Evolutionary conservation across 1,284 basidiomycete genomes (phyloP), one percentile per base, ranked within the genome.

Genomic region (Calocybe gambosa): DNA sequence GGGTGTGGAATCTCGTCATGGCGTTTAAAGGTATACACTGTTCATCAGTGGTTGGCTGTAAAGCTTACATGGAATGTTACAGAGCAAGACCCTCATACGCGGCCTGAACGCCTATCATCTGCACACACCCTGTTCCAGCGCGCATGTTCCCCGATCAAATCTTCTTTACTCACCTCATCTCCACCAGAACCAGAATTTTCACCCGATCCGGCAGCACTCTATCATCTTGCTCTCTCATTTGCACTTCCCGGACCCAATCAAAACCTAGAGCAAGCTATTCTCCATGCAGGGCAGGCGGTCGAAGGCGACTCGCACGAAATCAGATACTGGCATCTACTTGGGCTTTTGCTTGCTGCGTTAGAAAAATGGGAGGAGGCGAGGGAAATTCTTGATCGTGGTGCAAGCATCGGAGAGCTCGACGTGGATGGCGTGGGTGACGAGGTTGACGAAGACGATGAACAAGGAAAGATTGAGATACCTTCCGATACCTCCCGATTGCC

Each of bases 321-420:
- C 20, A 77, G 89, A 34, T 82, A 88, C 46, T 98, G 94, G 95
- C 95, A 98, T 64, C 74, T 98, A 13, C 75, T 98, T 0, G 90
- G 89, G 0, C 70, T 99, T 4, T 64, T 97, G 12, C 72, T 94
- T 8, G 84, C 85, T 0, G 85, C 89, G 4, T 72, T 75, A 26
- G 90, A 88, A 50, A 85, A 94, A 58, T 93, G 89, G 89, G 67
- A 70, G 26, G 85, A 82, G 5, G 93, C 94, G 0, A 71, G 73
- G 36, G 81, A 82, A 46, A 81, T 95, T 2, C 67, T 94, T 39
- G 90, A 93, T 68, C 47, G 78, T 71, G 61, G 69, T 52, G 57
- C 70, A 5, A 63, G 56, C 21, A 42, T 67, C 39, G 61, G 62
- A 41, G 58, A 58, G 16, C 47, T 42, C 8, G 54, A 52, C 3